These are phyloP conservation scores for Termitomyces sp. DNA, from an alignment of 768 basidiomycete genomes.

Conservation along the genomic window DNA sequence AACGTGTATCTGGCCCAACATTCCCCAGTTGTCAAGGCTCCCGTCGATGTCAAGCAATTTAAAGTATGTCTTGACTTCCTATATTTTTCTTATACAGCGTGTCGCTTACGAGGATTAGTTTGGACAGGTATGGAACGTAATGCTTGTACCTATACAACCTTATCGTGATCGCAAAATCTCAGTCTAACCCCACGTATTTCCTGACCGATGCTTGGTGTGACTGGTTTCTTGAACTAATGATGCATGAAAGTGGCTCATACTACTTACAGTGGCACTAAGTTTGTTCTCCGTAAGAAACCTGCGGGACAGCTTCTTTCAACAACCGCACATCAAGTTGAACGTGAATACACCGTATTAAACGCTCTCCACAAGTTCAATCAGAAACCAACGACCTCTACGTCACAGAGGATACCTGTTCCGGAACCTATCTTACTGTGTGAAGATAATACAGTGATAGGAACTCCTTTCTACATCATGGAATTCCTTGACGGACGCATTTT, in stretches of 20 bases:
- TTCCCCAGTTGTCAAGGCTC: slow-evolving; percentile 55
- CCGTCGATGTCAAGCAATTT: slow-evolving; percentile 88
- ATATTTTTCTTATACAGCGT: not conserved
- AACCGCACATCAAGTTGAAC: slow-evolving; percentile 94
- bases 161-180: slow-evolving; percentile 4
- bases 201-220: slow-evolving; percentile 73
- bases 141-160: not conserved
- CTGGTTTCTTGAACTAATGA: not conserved
- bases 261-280: slow-evolving; percentile 48
- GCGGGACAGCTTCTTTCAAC: slow-evolving; percentile 81
- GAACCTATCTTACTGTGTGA: slow-evolving; percentile 82
- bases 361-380: slow-evolving; percentile 78
- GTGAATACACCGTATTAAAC: slow-evolving; percentile 81
- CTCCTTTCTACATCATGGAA: slow-evolving; percentile 96
- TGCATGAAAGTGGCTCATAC: not conserved
- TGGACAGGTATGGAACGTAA: slow-evolving; percentile 65
- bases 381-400: slow-evolving; percentile 45
- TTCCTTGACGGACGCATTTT: slow-evolving; percentile 94
- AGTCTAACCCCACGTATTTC: slow-evolving; percentile 98
- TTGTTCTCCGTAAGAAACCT: slow-evolving; percentile 92
- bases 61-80: slow-evolving; percentile 59
- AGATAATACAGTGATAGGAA: slow-evolving; percentile 75
- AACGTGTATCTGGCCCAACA: slow-evolving; percentile 62
- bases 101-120: slow-evolving; percentile 46
- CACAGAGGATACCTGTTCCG: slow-evolving; percentile 76